phyloP scores from a whole-genome alignment of 306 rosid genomes.

The Astragalus membranaceus region DNA sequence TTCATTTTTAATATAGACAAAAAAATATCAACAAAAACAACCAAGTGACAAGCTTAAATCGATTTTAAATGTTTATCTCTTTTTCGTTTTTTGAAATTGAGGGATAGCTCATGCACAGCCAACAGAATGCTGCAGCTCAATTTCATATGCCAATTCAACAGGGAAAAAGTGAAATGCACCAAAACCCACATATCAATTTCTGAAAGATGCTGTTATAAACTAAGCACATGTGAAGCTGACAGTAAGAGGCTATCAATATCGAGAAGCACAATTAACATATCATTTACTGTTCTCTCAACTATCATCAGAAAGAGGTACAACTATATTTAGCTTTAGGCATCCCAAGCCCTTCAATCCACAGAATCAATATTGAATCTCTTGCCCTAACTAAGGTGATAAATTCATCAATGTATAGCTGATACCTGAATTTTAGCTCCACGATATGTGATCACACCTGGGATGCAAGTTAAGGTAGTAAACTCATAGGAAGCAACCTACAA shows the following conservation, averaged over 20 bases:
- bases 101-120: not conserved
- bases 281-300: not conserved
- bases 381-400: not conserved
- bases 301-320: not conserved
- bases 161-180: not conserved
- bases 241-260: not conserved
- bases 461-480: constrained; percentile 95
- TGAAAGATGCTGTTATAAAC: not conserved
- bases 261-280: not conserved
- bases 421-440: constrained; percentile 99
- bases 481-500: constrained; percentile 96
- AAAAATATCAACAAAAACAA: constrained; percentile 4
- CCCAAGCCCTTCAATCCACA: not conserved
- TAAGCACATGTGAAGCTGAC: not conserved
- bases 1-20: not conserved
- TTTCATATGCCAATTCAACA: not conserved
- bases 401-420: not conserved
- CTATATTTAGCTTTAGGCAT: not conserved
- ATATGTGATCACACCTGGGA: constrained; percentile 88
- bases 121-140: constrained; percentile 4
- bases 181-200: not conserved
- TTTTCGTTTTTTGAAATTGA: not conserved
- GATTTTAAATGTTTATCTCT: not conserved
- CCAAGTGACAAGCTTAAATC: not conserved
- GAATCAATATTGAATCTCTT: not conserved